Conservation (phyloP, 768 basidiomycete species). For the Kondoa malvinella region DNA sequence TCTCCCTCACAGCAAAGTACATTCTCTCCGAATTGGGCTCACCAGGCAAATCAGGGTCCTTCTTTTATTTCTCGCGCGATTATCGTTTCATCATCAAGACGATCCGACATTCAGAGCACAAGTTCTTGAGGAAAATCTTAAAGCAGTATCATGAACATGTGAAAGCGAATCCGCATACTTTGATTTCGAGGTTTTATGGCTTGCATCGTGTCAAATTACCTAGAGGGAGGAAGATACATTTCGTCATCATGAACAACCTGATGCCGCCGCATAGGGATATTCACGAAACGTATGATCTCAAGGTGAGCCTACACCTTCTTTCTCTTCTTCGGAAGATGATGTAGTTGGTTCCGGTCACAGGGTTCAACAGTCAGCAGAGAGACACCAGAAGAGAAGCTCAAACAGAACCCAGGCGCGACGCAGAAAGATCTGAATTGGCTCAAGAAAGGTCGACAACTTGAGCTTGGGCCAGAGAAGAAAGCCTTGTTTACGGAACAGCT, state of each 20-base stretch:
- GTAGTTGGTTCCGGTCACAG: background rate
- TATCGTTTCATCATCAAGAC: conserved; percentile 99
- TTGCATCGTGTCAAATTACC: conserved; percentile 95
- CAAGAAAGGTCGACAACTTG: conserved; percentile 52
- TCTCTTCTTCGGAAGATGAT: background rate
- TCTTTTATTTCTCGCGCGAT: conserved; percentile 97
- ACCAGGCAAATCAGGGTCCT: conserved; percentile 93
- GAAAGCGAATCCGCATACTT: conserved; percentile 75
- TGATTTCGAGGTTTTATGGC: conserved; percentile 87
- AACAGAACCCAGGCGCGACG: conserved; percentile 66
- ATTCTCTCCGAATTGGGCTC: conserved; percentile 95
- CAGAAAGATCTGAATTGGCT: conserved; percentile 98
- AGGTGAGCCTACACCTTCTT: conserved; percentile 39
- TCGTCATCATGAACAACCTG: conserved; percentile 99
- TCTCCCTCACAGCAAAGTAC: conserved; percentile 91
- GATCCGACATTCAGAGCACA: conserved; percentile 83
- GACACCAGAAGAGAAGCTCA: conserved; percentile 65
- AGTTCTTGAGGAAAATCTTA: conserved; percentile 72
- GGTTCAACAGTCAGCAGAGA: conserved; percentile 68
- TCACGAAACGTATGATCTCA: conserved; percentile 94
- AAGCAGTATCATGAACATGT: conserved; percentile 71
- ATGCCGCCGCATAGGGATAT: conserved; percentile 94
- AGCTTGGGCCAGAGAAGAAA: conserved; percentile 90
- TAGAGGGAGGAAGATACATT: conserved; percentile 84
- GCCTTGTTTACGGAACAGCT: conserved; percentile 82